Percentiles rank a stretch among this genome's conserved stretches.
Conservation (phyloP, 2,329 filamentous ascomycete species). For the Magnaporthiopsis rhizophila region DNA sequence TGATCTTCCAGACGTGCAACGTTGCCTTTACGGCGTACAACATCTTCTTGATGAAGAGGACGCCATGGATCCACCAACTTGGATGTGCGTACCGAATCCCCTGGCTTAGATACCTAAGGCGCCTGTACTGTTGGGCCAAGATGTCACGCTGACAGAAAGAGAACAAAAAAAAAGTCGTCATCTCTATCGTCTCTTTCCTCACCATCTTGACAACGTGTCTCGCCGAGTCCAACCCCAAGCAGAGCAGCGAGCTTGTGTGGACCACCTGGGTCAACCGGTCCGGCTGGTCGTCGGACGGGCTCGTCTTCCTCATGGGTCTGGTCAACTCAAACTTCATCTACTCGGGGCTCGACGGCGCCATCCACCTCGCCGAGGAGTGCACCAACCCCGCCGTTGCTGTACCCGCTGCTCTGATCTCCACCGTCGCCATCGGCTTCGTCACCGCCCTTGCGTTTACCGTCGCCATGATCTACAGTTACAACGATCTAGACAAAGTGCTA, state of each 20-base stretch:
- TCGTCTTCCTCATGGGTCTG: slow-evolving; percentile 28
- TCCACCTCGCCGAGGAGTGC: slow-evolving; percentile 51
- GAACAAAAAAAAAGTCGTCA: slow-evolving; percentile 39
- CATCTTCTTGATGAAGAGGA: slow-evolving; percentile 47
- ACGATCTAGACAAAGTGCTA: slow-evolving; percentile 36
- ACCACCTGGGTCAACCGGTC: slow-evolving; percentile 31
- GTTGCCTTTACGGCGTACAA: slow-evolving; percentile 46
- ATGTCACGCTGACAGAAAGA: neutral
- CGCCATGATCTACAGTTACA: slow-evolving; percentile 49
- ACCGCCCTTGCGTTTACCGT: slow-evolving; percentile 53
- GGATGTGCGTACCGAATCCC: slow-evolving; percentile 49
- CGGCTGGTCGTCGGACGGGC: slow-evolving; percentile 15
- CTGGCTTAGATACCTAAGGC: slow-evolving; percentile 33
- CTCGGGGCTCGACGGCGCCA: slow-evolving; percentile 46
- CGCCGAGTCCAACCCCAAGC: slow-evolving; percentile 21
- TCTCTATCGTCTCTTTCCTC: slow-evolving; percentile 45
- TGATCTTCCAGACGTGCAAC: slow-evolving; percentile 50
- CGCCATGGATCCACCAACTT: slow-evolving; percentile 49
- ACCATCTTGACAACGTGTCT: slow-evolving; percentile 26
- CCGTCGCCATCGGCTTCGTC: slow-evolving; percentile 44
- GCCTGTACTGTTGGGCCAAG: slow-evolving; percentile 37
- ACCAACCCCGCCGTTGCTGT: slow-evolving; percentile 48
- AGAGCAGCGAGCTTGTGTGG: slow-evolving; percentile 39
- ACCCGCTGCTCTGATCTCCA: slow-evolving; percentile 48
- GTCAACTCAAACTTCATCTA: slow-evolving; percentile 29